Evolutionary conservation across 2,329 filamentous ascomycete genomes (phyloP).

Genomic region (Myriangium duriaei): DNA sequence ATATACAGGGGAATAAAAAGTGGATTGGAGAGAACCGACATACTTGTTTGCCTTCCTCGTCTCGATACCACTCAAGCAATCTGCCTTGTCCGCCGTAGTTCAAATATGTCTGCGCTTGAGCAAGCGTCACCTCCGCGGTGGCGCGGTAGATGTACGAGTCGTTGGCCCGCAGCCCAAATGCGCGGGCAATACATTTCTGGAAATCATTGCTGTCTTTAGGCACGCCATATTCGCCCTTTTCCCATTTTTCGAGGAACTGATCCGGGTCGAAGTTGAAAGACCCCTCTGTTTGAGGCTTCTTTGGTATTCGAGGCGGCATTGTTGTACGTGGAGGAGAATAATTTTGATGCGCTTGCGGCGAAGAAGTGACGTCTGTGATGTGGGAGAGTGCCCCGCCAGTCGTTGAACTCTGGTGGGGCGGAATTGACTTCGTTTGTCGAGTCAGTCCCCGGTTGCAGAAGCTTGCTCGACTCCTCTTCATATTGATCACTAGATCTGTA

Average conservation of each 20-base stretch:
- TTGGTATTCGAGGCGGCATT: slow-evolving; percentile 20
- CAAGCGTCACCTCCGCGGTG: slow-evolving; percentile 37
- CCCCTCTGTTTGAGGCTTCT: slow-evolving; percentile 25
- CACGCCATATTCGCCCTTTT: slow-evolving; percentile 24
- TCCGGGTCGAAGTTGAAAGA: slow-evolving; percentile 35
- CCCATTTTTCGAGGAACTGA: slow-evolving; percentile 32
- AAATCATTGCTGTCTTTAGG: slow-evolving; percentile 34
- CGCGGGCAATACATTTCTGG: slow-evolving; percentile 31
- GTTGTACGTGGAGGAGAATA: too few species aligned
- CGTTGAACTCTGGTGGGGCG: too few species aligned
- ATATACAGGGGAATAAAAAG: background rate
- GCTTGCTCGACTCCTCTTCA: too few species aligned
- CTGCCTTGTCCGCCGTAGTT: slow-evolving; percentile 33
- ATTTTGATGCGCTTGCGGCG: too few species aligned
- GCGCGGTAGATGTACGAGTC: slow-evolving; percentile 38
- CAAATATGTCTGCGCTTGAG: slow-evolving; percentile 38
- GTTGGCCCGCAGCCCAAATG: slow-evolving; percentile 37
- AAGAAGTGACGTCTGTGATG: too few species aligned
- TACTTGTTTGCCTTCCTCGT: slow-evolving; percentile 28
- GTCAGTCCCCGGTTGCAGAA: too few species aligned
- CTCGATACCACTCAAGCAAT: slow-evolving; percentile 40
- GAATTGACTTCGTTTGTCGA: too few species aligned
- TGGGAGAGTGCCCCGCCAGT: too few species aligned
- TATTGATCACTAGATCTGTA: too few species aligned
- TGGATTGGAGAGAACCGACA: slow-evolving; percentile 11